Percentiles rank a stretch among this genome's conserved stretches.
phyloP scores from a whole-genome alignment of 441 rosid genomes.

The Flueggea neowawraea region DNA sequence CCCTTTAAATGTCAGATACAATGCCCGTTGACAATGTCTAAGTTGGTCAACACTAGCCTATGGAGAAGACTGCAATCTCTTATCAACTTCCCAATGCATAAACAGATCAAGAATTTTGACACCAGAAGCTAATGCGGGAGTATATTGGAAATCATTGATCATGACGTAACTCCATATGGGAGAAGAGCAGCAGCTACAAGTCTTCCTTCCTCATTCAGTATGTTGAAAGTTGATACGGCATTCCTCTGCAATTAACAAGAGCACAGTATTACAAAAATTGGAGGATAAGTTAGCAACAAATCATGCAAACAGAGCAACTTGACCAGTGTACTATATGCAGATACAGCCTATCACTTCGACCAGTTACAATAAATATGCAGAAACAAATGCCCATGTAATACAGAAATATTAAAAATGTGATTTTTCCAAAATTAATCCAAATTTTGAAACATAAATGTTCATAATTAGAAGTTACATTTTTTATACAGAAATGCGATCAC shows the following conservation, averaged over 20 bases:
- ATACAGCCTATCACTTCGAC: not conserved
- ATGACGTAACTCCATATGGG: conserved; percentile 64
- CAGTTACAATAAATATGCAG: not conserved
- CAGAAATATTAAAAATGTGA: no score
- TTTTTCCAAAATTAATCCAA: no score
- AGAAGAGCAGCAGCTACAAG: conserved; percentile 82
- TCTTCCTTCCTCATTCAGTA: conserved; percentile 92
- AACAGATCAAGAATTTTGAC: no score
- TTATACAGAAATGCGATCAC: no score
- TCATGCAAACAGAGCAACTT: not conserved
- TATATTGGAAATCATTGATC: conserved; percentile 1
- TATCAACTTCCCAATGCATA: no score
- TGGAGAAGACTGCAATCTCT: no score
- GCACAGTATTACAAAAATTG: not conserved
- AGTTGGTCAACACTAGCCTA: no score
- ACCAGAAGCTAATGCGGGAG: no score
- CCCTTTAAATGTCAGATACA: no score
- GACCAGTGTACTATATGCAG: not conserved
- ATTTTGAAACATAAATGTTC: not conserved
- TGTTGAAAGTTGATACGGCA: conserved; percentile 89
- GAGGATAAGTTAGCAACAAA: not conserved
- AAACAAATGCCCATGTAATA: no score
- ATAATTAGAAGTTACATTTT: no score
- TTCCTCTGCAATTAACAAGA: conserved; percentile 58
- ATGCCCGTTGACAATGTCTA: no score